Base-by-base conservation (phyloP, 2,329 filamentous ascomycete species). In the Epichloe brachyelytri region DNA sequence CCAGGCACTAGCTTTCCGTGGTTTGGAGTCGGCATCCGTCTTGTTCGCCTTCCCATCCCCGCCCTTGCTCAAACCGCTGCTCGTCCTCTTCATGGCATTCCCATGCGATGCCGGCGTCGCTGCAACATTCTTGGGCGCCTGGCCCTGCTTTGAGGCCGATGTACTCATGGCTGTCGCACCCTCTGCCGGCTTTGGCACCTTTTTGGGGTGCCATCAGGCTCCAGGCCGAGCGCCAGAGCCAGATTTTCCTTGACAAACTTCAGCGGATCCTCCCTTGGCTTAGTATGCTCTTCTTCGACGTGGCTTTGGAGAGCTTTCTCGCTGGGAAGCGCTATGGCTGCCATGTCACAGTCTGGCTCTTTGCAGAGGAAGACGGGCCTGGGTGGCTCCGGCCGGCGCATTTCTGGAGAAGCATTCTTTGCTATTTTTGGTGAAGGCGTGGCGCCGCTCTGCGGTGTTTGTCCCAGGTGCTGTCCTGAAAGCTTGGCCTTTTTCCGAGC, bases 401-500 rank as follows among this genome's bases (percentile, higher is more conserved):
- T 54, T 49, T 77, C 73, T 0, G 75, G 75, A 1, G 75, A 77
- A 0, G 66, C 57, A 30, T 69, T 66, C 60, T 77, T 76, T 56
- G 62, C 64, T 15, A 71, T 66, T 55, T 76, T 71, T 2, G 76
- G 76, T 26, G 76, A 77, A 4, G 68, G 68, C 15, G 67, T 72
- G 33, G 68, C 58, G 50, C 63, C 68, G 4, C 46, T 43, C 51
- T 68, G 67, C 2, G 66, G 65, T 4, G 70, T 63, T 44, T 71
- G 66, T 37, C 63, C 66, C 34, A 70, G 68, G 37, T 62, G 68
- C 43, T 63, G 58, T 15, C 59, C 63, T 6, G 65, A 68, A 1
- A 71, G 71, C 68, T 77, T 82, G 51, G 60, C 59, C 67, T 76
- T 80, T 66, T 77, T 80, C 64, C 82, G 82, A 14, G 72, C 66